phyloP scores from a whole-genome alignment of 768 basidiomycete genomes.

The Boletellus ananiceps region DNA sequence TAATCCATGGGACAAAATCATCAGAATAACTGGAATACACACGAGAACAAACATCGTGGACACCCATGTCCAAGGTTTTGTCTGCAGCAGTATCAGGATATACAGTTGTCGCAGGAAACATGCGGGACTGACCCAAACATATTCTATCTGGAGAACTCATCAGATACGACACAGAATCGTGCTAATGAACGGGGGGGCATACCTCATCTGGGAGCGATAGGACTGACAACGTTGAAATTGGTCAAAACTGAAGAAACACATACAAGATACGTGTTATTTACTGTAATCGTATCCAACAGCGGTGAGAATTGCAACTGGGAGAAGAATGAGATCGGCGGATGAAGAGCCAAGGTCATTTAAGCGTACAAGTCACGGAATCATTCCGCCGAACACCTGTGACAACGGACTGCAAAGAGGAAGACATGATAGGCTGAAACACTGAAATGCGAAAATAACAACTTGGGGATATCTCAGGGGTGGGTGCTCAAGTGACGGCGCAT shows the following conservation, averaged over 20 bases:
- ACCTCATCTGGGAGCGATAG: background rate
- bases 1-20: background rate
- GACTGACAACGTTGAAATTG: background rate
- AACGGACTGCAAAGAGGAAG: background rate
- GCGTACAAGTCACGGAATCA: background rate
- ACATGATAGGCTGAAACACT: background rate
- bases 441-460: no score
- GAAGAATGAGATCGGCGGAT: background rate
- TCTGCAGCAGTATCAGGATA: no score
- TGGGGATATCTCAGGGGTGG: no score
- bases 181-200: background rate
- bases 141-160: background rate
- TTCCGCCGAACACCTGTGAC: background rate
- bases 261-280: background rate
- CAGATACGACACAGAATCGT: background rate
- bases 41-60: no score
- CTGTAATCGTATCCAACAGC: slow-evolving; percentile 1
- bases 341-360: background rate
- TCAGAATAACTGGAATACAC: no score
- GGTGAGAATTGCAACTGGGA: background rate
- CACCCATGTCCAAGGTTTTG: no score
- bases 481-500: no score
- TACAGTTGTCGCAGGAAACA: no score
- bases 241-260: background rate
- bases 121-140: background rate